Conservation (phyloP, 225 moss, liverwort and hornwort genomes). For the Straminergon stramineum region DNA sequence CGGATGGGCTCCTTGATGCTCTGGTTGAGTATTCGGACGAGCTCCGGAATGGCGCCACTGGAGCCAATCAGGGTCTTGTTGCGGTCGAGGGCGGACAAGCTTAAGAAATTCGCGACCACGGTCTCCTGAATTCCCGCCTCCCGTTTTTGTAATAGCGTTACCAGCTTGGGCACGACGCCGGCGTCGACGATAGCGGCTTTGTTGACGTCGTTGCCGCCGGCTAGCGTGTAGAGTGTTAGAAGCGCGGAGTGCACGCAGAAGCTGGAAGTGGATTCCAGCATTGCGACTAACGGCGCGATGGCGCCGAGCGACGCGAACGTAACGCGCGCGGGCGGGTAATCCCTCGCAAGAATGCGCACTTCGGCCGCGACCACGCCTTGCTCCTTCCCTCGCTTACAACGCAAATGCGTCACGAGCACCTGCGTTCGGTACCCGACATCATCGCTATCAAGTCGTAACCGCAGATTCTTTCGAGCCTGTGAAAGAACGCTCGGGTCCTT, state of each 20-base stretch:
- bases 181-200: conserved; percentile 32
- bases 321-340: conserved; percentile 8
- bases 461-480: not conserved
- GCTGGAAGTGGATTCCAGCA: conserved; percentile 16
- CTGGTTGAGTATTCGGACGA: not conserved
- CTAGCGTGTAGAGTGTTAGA: conserved; percentile 31
- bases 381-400: conserved; percentile 3
- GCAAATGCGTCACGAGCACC: conserved; percentile 7
- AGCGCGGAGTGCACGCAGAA: conserved; percentile 19
- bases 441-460: not conserved
- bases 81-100: conserved; percentile 37
- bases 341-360: conserved; percentile 8
- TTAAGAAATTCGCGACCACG: conserved; percentile 17
- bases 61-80: conserved; percentile 35
- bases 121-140: not conserved
- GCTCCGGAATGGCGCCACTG: conserved; percentile 4
- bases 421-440: not conserved
- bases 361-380: conserved; percentile 19
- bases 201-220: conserved; percentile 30
- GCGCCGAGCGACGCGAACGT: conserved; percentile 16
- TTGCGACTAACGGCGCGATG: conserved; percentile 17
- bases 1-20: not conserved
- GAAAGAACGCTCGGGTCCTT: not conserved
- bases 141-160: not conserved
- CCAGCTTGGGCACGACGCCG: conserved; percentile 22